Percentiles rank a stretch among this genome's conserved stretches.
phyloP scores from a whole-genome alignment of 1,284 basidiomycete species.

The Cystobasidium sp. region DNA sequence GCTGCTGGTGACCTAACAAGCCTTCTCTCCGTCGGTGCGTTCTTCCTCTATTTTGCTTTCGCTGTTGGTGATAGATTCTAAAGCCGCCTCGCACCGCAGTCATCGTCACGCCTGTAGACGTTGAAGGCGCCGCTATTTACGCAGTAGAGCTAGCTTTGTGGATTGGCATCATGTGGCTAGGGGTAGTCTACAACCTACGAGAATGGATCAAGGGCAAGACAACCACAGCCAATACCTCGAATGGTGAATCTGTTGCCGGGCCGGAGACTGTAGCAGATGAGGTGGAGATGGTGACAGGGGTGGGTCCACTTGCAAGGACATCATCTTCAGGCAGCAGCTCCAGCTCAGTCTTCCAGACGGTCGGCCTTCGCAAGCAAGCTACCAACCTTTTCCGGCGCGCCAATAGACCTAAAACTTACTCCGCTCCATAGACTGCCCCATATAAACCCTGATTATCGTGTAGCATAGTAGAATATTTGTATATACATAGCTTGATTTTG shows the following conservation, averaged over 20 bases:
- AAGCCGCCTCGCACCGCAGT: background rate
- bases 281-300: background rate
- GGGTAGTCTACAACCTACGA: constrained; percentile 21
- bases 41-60: background rate
- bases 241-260: too few relatives aligned
- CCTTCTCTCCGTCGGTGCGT: constrained; percentile 43
- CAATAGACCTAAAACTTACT: background rate
- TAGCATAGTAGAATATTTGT: background rate
- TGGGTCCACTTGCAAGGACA: background rate
- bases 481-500: too few relatives aligned
- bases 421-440: background rate
- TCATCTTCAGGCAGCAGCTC: constrained; percentile 1
- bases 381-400: background rate
- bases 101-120: constrained; percentile 30
- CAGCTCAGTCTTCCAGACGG: constrained; percentile 26
- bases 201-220: constrained; percentile 14
- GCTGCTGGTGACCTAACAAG: constrained; percentile 48
- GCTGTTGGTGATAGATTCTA: background rate
- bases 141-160: constrained; percentile 36
- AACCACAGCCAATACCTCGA: too few relatives aligned
- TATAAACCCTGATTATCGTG: background rate
- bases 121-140: constrained; percentile 37
- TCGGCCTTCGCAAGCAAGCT: constrained; percentile 26
- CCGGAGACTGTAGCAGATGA: background rate
- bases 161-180: constrained; percentile 39